Conservation (phyloP, 2,329 filamentous ascomycete species). For the Trichophaea hybrida region DNA sequence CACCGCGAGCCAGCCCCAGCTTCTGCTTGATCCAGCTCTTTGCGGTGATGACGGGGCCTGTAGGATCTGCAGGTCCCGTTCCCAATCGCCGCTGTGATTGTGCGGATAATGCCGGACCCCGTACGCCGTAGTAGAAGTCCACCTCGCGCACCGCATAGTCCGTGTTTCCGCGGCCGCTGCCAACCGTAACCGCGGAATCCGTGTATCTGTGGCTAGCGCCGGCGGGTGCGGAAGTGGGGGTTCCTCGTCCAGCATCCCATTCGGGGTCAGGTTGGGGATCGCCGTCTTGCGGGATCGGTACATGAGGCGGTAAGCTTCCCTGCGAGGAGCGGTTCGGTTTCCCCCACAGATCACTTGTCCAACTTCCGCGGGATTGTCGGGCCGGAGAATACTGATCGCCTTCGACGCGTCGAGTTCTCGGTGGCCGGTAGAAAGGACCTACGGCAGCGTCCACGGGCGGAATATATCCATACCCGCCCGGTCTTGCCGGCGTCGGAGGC, state of each 20-base stretch:
- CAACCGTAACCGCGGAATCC: conserved; percentile 26
- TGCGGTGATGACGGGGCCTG: conserved; percentile 75
- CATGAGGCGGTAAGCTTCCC: not conserved
- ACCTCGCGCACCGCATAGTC: conserved; percentile 92
- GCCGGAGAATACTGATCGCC: not conserved
- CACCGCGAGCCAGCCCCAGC: conserved; percentile 55
- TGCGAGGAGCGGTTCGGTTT: not conserved
- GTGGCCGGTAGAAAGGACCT: conserved; percentile 20
- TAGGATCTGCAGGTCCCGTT: conserved; percentile 88
- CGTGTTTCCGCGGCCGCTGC: conserved; percentile 42
- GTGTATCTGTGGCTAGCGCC: conserved; percentile 18
- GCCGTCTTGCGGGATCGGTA: not conserved
- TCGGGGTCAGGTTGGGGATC: not conserved
- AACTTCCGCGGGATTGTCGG: conserved; percentile 9
- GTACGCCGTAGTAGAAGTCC: conserved; percentile 90
- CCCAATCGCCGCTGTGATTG: conserved; percentile 70
- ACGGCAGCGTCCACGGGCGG: conserved; percentile 1
- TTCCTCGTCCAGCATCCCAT: not conserved
- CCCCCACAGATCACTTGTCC: conserved; percentile 12
- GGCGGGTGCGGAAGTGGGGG: not conserved
- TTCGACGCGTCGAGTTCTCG: conserved; percentile 8
- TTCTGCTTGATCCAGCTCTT: conserved; percentile 58
- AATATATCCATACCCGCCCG: conserved; percentile 15
- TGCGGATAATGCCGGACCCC: conserved; percentile 73
- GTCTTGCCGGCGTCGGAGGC: conserved; percentile 11